These are phyloP conservation scores for Solanum chaucha DNA, from an alignment of 257 asterid species.

Conservation along the genomic window DNA sequence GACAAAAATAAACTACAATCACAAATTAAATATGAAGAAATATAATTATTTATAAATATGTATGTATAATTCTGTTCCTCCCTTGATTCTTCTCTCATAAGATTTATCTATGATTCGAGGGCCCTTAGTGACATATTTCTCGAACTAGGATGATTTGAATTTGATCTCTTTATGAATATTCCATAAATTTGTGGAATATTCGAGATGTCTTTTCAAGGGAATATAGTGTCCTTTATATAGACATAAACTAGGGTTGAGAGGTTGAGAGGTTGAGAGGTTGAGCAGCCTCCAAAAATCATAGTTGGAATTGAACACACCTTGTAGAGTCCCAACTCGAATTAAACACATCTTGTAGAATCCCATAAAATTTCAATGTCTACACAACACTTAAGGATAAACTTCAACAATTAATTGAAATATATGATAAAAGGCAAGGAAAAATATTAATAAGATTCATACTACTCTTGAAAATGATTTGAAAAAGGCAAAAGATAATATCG, in stretches of 20 bases:
- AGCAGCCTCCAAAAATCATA: no score
- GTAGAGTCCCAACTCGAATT: no score
- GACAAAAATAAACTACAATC: background rate
- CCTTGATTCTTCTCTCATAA: background rate
- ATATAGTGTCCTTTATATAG: no score
- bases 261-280: no score
- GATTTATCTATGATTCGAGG: background rate
- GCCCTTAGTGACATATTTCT: background rate
- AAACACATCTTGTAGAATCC: no score
- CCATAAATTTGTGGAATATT: background rate
- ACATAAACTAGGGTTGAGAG: no score
- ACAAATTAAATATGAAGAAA: background rate
- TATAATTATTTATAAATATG: no score
- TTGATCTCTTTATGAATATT: no score
- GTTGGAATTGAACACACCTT: no score
- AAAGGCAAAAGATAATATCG: background rate
- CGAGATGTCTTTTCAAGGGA: background rate
- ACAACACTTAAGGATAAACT: background rate
- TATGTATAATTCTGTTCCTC: background rate
- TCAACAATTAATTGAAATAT: background rate
- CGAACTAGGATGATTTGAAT: background rate
- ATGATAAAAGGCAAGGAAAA: background rate
- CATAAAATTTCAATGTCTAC: background rate
- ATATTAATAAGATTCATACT: background rate
- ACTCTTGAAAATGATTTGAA: background rate